Evolutionary conservation across 768 basidiomycete species (phyloP).

Genomic region (Ramaria sp.): DNA sequence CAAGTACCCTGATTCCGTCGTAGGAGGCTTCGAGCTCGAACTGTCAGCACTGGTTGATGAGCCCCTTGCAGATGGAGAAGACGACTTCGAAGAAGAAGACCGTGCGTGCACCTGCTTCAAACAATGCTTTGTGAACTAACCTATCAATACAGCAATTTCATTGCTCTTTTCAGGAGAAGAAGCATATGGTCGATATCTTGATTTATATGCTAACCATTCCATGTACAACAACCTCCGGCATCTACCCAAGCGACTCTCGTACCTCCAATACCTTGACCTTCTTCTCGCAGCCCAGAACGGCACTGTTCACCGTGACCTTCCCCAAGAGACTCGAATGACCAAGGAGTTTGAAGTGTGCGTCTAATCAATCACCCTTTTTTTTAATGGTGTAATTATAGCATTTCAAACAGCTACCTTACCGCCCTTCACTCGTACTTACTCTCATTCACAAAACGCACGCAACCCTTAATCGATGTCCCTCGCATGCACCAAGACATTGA

Average conservation of each 20-base stretch:
- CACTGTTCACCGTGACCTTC: conserved; percentile 54
- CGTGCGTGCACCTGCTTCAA: conserved; percentile 40
- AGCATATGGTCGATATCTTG: conserved; percentile 87
- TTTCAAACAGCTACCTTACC: conserved; percentile 59
- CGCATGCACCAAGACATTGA: conserved; percentile 52
- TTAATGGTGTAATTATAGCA: conserved; percentile 7
- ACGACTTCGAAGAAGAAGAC: conserved; percentile 78
- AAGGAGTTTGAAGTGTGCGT: conserved; percentile 76
- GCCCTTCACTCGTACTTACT: conserved; percentile 74
- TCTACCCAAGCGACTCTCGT: conserved; percentile 72
- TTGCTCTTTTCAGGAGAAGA: conserved; percentile 95
- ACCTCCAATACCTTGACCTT: conserved; percentile 87
- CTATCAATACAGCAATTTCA: conserved; percentile 45
- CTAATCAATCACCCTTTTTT: not conserved
- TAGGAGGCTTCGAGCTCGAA: conserved; percentile 76
- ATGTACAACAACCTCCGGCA: conserved; percentile 85
- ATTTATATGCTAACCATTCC: conserved; percentile 81
- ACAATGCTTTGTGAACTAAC: not conserved
- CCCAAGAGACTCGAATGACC: conserved; percentile 52
- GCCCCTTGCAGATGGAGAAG: conserved; percentile 40
- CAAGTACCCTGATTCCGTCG: conserved; percentile 85
- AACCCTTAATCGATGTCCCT: conserved; percentile 72
- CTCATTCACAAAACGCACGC: conserved; percentile 76
- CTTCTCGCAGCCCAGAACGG: conserved; percentile 56
- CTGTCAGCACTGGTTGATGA: conserved; percentile 75